A percentile compares a stretch with the other conserved stretches of the same genome.
Conservation (phyloP, 768 basidiomycete genomes). For the Xerocomus brunneocitrinus region DNA sequence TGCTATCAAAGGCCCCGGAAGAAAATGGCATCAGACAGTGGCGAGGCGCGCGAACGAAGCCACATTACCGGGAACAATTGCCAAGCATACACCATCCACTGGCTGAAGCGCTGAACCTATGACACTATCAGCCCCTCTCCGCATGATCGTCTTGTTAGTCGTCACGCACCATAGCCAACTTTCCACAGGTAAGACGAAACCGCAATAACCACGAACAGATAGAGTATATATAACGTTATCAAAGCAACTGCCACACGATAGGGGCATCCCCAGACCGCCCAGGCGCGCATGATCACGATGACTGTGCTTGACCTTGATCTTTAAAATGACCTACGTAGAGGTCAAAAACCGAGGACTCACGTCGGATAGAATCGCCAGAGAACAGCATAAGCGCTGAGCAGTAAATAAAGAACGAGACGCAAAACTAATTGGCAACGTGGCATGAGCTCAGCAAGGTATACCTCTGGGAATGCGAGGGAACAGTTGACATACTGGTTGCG, state of each 20-base stretch:
- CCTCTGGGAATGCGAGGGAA: not conserved
- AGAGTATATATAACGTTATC: conserved; percentile 5
- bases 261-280: conserved; percentile 18
- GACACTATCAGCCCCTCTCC: not conserved
- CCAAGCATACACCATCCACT: not conserved
- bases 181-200: conserved; percentile 5
- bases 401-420: conserved; percentile 6
- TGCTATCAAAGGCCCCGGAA: not conserved
- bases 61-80: conserved; percentile 1
- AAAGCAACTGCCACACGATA: conserved; percentile 1
- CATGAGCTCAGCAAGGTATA: not conserved
- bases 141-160: not conserved
- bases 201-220: conserved; percentile 5
- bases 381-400: conserved; percentile 6
- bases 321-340: not conserved
- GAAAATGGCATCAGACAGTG: not conserved
- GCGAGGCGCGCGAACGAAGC: not conserved
- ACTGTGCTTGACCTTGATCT: conserved; percentile 7
- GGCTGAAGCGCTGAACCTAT: not conserved
- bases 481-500: not conserved
- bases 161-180: conserved; percentile 1
- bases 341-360: conserved; percentile 1
- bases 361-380: conserved; percentile 12
- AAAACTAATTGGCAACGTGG: conserved; percentile 6
- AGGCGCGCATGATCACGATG: conserved; percentile 17